phyloP scores from a whole-genome alignment of 2,329 filamentous ascomycete genomes.

The Aspergillus udagawae region DNA sequence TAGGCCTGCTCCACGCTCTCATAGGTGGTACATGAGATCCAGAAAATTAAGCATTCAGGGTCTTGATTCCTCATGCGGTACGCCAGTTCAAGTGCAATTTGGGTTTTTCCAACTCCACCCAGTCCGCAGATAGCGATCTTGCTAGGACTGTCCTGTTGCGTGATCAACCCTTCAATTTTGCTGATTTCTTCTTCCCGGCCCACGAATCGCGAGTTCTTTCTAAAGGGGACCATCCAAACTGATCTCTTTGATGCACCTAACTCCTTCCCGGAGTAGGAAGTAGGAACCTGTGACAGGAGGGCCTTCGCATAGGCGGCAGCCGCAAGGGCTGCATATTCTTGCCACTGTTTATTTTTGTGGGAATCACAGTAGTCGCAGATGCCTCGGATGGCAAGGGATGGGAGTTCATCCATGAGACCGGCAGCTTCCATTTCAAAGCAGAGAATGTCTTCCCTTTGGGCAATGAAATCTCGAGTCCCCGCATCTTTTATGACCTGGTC shows the following conservation, averaged over 20 bases:
- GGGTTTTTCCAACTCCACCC: slow-evolving; percentile 19
- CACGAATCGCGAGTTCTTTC: slow-evolving; percentile 3
- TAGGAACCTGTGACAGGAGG: too few relatives aligned
- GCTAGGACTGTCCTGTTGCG: neutral
- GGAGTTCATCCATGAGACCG: neutral
- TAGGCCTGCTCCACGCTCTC: slow-evolving; percentile 14
- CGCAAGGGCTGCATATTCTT: neutral
- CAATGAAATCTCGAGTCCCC: neutral
- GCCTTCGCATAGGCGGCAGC: neutral
- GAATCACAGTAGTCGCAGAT: neutral
- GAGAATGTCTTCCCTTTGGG: neutral
- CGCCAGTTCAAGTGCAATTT: slow-evolving; percentile 23
- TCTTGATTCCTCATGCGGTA: slow-evolving; percentile 13
- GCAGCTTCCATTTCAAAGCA: neutral
- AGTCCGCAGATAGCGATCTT: slow-evolving; percentile 7
- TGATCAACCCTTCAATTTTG: neutral
- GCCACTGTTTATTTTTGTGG: neutral
- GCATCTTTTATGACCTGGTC: slow-evolving; percentile 12
- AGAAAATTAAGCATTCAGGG: slow-evolving; percentile 21
- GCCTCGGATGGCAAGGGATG: neutral
- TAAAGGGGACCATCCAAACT: slow-evolving; percentile 17
- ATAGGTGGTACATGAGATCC: slow-evolving; percentile 23
- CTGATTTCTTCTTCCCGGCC: neutral
- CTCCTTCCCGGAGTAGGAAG: too few relatives aligned
- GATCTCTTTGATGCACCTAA: too few relatives aligned